phyloP scores from a whole-genome alignment of 2,329 filamentous ascomycete genomes.

The Fusarium miscanthi region DNA sequence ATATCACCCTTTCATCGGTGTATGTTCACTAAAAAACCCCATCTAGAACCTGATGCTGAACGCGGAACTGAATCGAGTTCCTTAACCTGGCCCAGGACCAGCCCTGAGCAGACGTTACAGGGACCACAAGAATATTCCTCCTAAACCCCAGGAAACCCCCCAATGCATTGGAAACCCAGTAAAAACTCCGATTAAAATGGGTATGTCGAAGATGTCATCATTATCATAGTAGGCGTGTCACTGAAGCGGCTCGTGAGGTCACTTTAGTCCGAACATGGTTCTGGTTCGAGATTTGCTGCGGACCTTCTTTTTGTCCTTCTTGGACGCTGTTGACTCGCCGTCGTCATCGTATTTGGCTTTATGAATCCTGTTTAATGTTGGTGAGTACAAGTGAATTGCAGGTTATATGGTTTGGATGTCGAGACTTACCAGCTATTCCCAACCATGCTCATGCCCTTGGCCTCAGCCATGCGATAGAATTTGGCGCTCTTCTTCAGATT shows the following conservation, averaged over 20 bases:
- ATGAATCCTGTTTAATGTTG: constrained; percentile 77
- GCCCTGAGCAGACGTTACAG: constrained; percentile 21
- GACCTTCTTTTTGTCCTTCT: constrained; percentile 69
- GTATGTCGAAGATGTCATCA: constrained; percentile 48
- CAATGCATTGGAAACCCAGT: constrained; percentile 42
- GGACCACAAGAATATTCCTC: constrained; percentile 28
- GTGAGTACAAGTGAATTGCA: neutral
- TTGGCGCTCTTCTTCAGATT: constrained; percentile 93
- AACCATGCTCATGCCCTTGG: constrained; percentile 96
- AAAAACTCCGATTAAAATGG: constrained; percentile 50
- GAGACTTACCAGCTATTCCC: constrained; percentile 94
- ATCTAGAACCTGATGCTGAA: constrained; percentile 23
- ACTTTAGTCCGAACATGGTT: constrained; percentile 72
- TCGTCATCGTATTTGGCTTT: constrained; percentile 92
- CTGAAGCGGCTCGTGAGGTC: constrained; percentile 8
- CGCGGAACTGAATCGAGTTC: constrained; percentile 12
- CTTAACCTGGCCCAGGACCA: constrained; percentile 3
- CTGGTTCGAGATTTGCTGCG: constrained; percentile 82
- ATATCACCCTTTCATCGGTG: constrained; percentile 1
- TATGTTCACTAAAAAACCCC: constrained; percentile 34
- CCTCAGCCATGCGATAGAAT: constrained; percentile 90
- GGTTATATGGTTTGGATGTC: neutral
- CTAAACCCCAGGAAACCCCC: constrained; percentile 29
- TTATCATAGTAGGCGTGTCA: constrained; percentile 44
- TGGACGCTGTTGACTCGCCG: constrained; percentile 59